Conservation (phyloP, 805 yeast genomes). For the Alloascoidea africana region DNA sequence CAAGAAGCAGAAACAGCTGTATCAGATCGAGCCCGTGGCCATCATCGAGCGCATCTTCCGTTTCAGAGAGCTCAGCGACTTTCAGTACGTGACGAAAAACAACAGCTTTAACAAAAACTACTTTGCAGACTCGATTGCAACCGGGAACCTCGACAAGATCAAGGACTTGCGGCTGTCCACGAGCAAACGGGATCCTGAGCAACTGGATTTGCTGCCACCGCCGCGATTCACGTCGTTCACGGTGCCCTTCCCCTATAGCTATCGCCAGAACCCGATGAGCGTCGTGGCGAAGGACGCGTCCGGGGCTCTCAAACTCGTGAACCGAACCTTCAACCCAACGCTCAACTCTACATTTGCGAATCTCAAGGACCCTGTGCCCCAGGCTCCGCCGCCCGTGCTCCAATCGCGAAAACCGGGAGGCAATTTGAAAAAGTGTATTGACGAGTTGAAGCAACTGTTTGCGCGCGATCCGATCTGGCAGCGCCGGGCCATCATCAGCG, state of each 20-base stretch:
- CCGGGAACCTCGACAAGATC: conserved; percentile 26
- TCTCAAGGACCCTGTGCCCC: conserved; percentile 2
- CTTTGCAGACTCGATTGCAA: conserved; percentile 24
- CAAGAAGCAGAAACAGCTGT: conserved; percentile 25
- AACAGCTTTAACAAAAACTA: conserved; percentile 29
- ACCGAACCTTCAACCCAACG: conserved; percentile 14
- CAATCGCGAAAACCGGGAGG: conserved; percentile 31
- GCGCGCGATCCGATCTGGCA: conserved; percentile 74
- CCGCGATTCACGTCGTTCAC: conserved; percentile 65
- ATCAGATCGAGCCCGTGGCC: conserved; percentile 43
- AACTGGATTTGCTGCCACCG: conserved; percentile 66
- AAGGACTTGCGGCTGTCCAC: conserved; percentile 19
- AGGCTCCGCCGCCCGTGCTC: conserved; percentile 13
- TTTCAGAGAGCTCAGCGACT: conserved; percentile 80
- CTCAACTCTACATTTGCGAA: conserved; percentile 13
- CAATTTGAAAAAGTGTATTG: conserved; percentile 19
- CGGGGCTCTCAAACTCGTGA: conserved; percentile 19
- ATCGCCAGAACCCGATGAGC: conserved; percentile 54
- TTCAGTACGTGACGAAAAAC: conserved; percentile 53
- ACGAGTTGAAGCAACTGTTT: conserved; percentile 29
- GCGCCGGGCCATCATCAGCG: conserved; percentile 43
- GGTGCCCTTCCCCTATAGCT: conserved; percentile 66
- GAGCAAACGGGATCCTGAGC: conserved; percentile 9
- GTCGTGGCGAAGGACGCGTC: conserved; percentile 38
- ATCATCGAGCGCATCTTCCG: conserved; percentile 53